Evolutionary conservation across 768 basidiomycete genomes (phyloP), one percentile per base, ranked within the genome.

Genomic region (Suillus subalutaceus): DNA sequence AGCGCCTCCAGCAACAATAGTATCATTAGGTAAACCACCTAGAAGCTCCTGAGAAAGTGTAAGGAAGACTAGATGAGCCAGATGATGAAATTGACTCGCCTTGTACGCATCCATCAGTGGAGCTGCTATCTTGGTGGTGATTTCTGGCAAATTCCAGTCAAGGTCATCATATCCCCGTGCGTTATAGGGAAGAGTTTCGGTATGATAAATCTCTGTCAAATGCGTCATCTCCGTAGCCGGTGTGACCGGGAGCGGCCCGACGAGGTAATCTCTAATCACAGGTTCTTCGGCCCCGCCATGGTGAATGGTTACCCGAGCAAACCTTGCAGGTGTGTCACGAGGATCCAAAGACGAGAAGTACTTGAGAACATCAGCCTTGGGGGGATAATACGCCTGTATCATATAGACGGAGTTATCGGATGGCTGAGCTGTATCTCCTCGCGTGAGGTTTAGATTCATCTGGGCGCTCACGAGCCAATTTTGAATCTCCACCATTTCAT

Each of bases 201-300:
- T 78, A 63, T 86, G 85, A 71, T 86, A 88, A 44, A 86, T 85
- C 59, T 85, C 83, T 8, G 74, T 82, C 64, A 85, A 73, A 23
- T 73, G 74, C 18, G 76, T 72, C 57, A 88, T 74, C 3, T 53
- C 70, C 3, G 86, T 85, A n/a, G 72, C 62, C 4, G 65, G 61
- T 35, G 78, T 72, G 23, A 86, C 70, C 4, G 88, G 87, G 9
- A 89, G 77, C 2, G 88, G 88, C 0, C 88, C 88, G 15, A 89
- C 81, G 6, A 88, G 75, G 69, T 88, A 87, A 69, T 88, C 85
- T 62, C 74, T 79, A 40, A 88, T 81, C 23, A 75, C 70, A 10
- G 85, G 85, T 9, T 73, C 76, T 6, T 69, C 65, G 15, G 69
- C 71, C 8, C 78, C 79, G 26, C 85, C 86, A 72, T 86, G 82